Evolutionary conservation across 164 flowering plant species (phyloP).

Genomic region (Aristolochia fimbriata): DNA sequence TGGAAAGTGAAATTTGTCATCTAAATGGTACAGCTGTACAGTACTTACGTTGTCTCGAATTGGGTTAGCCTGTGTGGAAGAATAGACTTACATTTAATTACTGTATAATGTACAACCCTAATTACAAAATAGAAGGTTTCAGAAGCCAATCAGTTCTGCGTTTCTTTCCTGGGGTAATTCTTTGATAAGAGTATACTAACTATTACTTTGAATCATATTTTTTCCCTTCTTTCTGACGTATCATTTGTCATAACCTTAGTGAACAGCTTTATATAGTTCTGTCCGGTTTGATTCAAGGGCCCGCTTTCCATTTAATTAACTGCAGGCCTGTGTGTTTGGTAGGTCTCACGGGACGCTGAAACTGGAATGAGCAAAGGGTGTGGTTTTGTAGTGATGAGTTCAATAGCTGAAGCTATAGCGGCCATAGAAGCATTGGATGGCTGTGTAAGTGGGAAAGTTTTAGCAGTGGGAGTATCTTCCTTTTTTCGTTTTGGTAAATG

Average conservation of each 20-base stretch:
- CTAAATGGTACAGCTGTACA: too few relatives aligned
- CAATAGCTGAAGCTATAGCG: constrained; percentile 22
- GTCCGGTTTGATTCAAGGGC: too few relatives aligned
- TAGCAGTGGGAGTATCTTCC: background rate
- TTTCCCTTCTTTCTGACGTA: background rate
- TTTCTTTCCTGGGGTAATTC: too few relatives aligned
- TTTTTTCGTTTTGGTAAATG: background rate
- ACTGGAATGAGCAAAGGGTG: constrained; percentile 37
- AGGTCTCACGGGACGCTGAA: constrained; percentile 36
- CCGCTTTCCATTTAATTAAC: background rate
- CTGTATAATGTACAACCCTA: too few relatives aligned
- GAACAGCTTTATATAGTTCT: too few relatives aligned
- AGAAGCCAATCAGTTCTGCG: too few relatives aligned
- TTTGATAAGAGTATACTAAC: background rate
- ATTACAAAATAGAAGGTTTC: too few relatives aligned
- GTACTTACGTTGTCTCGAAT: too few relatives aligned
- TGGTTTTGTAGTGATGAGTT: constrained; percentile 36
- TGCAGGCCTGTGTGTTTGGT: constrained; percentile 6
- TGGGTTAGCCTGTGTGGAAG: too few relatives aligned
- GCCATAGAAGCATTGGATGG: constrained; percentile 39
- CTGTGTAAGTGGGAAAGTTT: constrained; percentile 22
- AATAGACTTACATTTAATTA: too few relatives aligned
- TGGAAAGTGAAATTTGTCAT: too few relatives aligned
- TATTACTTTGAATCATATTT: background rate
- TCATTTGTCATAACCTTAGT: background rate